Evolutionary conservation across 2,329 filamentous ascomycete species (phyloP).

Genomic region (Atkinsonella hypoxylon): DNA sequence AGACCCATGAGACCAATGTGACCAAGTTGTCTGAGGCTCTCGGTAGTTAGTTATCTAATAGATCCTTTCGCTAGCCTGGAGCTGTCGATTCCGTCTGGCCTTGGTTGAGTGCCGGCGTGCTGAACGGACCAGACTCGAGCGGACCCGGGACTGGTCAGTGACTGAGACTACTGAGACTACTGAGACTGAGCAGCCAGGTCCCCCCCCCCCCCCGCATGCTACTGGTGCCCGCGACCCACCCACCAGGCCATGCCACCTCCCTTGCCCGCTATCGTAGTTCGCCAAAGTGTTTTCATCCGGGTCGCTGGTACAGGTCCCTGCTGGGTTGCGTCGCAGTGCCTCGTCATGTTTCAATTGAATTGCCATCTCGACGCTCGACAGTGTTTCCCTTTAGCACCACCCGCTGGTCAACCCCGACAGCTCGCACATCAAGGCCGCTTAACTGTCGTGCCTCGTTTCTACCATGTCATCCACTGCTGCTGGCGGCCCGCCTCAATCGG

Average conservation of each 20-base stretch:
- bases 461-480: slow-evolving; percentile 29
- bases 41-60: too few relatives aligned
- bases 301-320: not conserved
- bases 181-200: too few relatives aligned
- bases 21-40: too few relatives aligned
- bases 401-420: slow-evolving; percentile 10
- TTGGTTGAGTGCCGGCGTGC: too few relatives aligned
- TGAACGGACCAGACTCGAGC: too few relatives aligned
- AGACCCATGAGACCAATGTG: too few relatives aligned
- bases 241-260: not conserved
- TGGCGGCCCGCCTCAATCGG: slow-evolving; percentile 22
- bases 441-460: slow-evolving; percentile 6
- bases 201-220: too few relatives aligned
- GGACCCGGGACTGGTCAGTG: too few relatives aligned
- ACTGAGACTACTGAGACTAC: too few relatives aligned
- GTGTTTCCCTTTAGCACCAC: slow-evolving; percentile 7
- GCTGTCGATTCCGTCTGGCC: not conserved
- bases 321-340: not conserved
- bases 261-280: not conserved
- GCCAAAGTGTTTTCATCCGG: slow-evolving; percentile 1
- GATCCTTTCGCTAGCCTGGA: not conserved
- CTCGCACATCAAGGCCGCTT: slow-evolving; percentile 3
- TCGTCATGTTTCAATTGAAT: slow-evolving; percentile 3
- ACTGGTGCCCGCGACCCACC: slow-evolving; percentile 1
- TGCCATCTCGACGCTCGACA: slow-evolving; percentile 5